Conservation (phyloP, 1,284 basidiomycete species). For the Fomitopsis schrenkii region DNA sequence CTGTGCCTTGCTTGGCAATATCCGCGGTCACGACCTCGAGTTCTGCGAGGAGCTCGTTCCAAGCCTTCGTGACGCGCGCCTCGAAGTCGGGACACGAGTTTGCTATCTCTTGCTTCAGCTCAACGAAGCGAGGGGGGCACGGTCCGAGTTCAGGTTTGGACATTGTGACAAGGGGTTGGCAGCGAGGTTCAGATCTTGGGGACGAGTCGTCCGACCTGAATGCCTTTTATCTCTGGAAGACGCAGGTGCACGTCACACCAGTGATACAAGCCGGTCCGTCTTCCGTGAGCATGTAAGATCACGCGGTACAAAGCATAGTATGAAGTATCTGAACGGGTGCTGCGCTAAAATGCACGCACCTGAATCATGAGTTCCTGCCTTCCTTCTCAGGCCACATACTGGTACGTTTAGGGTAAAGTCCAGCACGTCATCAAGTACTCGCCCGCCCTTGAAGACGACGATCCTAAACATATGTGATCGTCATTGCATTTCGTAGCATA, state of each 20-base stretch:
- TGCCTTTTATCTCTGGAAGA: background rate
- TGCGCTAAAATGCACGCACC: background rate
- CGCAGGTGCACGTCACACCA: background rate
- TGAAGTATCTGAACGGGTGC: background rate
- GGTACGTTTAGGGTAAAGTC: background rate
- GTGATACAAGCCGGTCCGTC: background rate
- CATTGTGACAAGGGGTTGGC: slow-evolving; percentile 6
- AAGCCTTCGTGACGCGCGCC: slow-evolving; percentile 44
- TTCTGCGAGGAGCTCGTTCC: slow-evolving; percentile 53
- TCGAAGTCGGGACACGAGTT: slow-evolving; percentile 48
- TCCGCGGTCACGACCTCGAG: slow-evolving; percentile 40
- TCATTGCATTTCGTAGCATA: background rate
- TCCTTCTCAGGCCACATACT: background rate
- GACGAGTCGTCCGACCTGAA: background rate
- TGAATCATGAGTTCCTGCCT: background rate
- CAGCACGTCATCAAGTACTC: background rate
- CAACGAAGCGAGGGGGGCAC: slow-evolving; percentile 42
- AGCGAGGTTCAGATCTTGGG: background rate
- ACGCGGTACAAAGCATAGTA: slow-evolving; percentile 1
- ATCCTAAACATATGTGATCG: background rate
- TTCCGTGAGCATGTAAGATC: slow-evolving; percentile 3
- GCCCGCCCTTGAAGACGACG: too few relatives aligned
- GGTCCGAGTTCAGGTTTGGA: slow-evolving; percentile 23
- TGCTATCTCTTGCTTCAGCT: slow-evolving; percentile 55
- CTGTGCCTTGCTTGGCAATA: slow-evolving; percentile 42